Conservation (phyloP, 2,329 filamentous ascomycete genomes). For the Kalaharituber pfeilii region DNA sequence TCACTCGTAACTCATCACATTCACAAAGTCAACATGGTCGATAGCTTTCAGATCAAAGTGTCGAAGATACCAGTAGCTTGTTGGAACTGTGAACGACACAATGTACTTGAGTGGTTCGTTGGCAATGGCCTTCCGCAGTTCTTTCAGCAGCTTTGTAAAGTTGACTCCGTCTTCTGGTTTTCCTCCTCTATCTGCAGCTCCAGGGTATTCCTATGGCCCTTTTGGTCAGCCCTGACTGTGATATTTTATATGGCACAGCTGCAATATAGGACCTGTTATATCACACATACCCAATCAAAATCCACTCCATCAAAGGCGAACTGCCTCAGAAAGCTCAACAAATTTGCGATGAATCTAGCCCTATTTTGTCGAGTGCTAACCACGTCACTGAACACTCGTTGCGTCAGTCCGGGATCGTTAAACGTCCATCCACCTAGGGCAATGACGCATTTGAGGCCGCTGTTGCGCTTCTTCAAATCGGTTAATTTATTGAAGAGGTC, state of each 20-base stretch:
- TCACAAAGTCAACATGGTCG: constrained; percentile 24
- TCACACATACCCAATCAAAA: constrained; percentile 18
- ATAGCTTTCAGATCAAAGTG: constrained; percentile 23
- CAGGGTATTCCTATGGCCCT: constrained; percentile 24
- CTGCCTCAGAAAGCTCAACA: too few species aligned
- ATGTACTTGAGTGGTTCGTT: constrained; percentile 7
- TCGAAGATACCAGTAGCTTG: constrained; percentile 24
- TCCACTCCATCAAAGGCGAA: too few species aligned
- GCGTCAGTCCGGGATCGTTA: constrained; percentile 26
- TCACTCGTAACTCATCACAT: constrained; percentile 25
- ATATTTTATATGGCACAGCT: neutral
- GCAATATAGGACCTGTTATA: neutral
- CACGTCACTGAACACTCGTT: constrained; percentile 23
- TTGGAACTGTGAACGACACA: constrained; percentile 22
- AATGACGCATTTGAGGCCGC: constrained; percentile 27
- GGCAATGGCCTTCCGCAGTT: constrained; percentile 15
- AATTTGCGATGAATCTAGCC: too few species aligned
- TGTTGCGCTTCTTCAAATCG: constrained; percentile 22
- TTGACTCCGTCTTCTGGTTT: constrained; percentile 21
- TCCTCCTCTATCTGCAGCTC: constrained; percentile 23
- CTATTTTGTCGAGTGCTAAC: constrained; percentile 8
- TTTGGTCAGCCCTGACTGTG: neutral
- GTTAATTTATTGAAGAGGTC: constrained; percentile 24
- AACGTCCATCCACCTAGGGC: constrained; percentile 31
- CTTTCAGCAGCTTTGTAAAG: constrained; percentile 18